phyloP scores from a whole-genome alignment of 2,329 filamentous ascomycete genomes.

The Blumeria hordei region DNA sequence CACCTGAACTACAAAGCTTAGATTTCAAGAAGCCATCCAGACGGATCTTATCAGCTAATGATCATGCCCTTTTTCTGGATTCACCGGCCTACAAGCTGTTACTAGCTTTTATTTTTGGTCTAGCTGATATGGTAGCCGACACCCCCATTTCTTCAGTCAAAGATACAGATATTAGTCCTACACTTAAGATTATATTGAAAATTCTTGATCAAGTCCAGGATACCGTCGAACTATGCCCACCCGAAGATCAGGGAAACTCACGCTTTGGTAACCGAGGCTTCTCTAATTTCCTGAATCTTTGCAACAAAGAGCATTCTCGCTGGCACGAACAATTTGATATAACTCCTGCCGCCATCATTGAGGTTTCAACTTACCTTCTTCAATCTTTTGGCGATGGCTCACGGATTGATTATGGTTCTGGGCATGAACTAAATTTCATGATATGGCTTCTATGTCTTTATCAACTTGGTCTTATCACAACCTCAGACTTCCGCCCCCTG shows the following conservation, averaged over 20 bases:
- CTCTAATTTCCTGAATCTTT: constrained; percentile 51
- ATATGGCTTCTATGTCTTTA: constrained; percentile 92
- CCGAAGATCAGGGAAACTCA: constrained; percentile 67
- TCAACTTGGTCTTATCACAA: constrained; percentile 41
- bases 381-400: constrained; percentile 68
- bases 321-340: constrained; percentile 44
- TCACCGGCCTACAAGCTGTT: constrained; percentile 58
- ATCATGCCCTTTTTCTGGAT: constrained; percentile 59
- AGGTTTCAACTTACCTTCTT: constrained; percentile 57
- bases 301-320: constrained; percentile 22
- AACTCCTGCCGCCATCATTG: constrained; percentile 29
- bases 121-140: constrained; percentile 60
- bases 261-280: constrained; percentile 91
- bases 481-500: constrained; percentile 44
- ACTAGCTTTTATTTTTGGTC: constrained; percentile 60
- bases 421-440: constrained; percentile 91
- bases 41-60: constrained; percentile 56
- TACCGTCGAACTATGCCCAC: constrained; percentile 45
- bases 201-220: constrained; percentile 47
- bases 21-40: constrained; percentile 44
- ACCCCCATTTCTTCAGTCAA: constrained; percentile 38
- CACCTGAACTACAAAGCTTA: constrained; percentile 34
- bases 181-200: constrained; percentile 36
- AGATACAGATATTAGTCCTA: constrained; percentile 28
- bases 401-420: constrained; percentile 88